Evolutionary conservation across 2,329 filamentous ascomycete genomes (phyloP), one percentile per base, ranked within the genome.

Genomic region (Alternaria angustiovoidea): DNA sequence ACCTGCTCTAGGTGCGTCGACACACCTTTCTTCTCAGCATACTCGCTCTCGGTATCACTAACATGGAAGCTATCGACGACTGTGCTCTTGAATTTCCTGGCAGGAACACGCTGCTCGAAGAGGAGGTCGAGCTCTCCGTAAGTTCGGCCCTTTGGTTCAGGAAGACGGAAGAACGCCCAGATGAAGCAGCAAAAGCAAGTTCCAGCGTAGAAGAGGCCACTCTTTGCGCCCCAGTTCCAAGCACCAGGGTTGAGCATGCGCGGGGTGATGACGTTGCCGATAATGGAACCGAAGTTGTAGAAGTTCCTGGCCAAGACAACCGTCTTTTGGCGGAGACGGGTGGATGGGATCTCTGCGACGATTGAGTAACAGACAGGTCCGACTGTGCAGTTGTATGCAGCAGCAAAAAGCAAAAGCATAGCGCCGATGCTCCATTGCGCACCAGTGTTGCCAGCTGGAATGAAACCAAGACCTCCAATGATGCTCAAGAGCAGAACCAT

Each of bases 361-460:
- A 97, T 86, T 0, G 92, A 94, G 81, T 96, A 97, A 79, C 91
- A 93, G 9, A 96, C 92, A 0, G 93, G 95, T 24, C 93, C 93
- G 43, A 97, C 92, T 0, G 91, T 91, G 53, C 93, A 83, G 77
- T 97, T 92, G 80, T 96, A 97, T 72, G 90, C 87, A 43, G 94
- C 81, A 0, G 93, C 74, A 48, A 76, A 77, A 49, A 75, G 56
- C 5, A 79, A 62, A 14, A 78, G 64, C 64, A 77, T 72, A 24
- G 71, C 72, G 32, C 75, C 78, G 28, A 76, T 73, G 14, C 65
- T 70, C 76, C 76, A 79, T 44, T 75, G 70, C 66, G 91, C 85
- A 1, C 80, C 71, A 0, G 85, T 79, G 55, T 76, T 75, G 42
- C 63, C 67, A 41, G 57, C 63, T 3, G 79, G 78, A 2, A 70